Base-by-base conservation (phyloP, 2,329 filamentous ascomycete genomes). In the Aaosphaeria arxii region DNA sequence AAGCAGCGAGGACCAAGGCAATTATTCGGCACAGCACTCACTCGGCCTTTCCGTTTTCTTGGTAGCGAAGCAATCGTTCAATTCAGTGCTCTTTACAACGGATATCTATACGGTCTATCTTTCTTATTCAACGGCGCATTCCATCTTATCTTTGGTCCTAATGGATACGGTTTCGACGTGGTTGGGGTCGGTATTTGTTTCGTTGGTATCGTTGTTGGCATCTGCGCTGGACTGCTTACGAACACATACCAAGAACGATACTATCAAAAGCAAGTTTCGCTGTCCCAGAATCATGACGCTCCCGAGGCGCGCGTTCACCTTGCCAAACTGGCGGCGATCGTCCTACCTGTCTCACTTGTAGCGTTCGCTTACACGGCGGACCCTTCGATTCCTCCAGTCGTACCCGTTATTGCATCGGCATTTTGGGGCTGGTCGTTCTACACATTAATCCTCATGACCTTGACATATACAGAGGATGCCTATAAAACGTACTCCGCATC, bases 381-480 rank as follows among this genome's bases (percentile, higher is more conserved):
- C 6, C 56, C 62, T 3, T 11, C 45, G 1, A 52, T 68, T 6
- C 62, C 63, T 30, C 57, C 61, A 0, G 70, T 80, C 44, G 71
- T 78, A 3, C 76, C 78, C 0, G 74, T 80, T 4, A 56, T 80
- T 11, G 77, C 75, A 2, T 75, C 74, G 0, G 68, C 72, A 0
- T 71, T 78, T 13, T 79, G 78, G 63, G 78, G 77, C 0, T 77
- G 74, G 64, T 74, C 71, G 4, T 78, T 79, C 52, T 77, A 78
- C 45, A 74, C 73, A 1, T 66, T 80, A 0, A 78, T 78, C 42
- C 63, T 79, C 3, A 77, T 76, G 67, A 75, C 75, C 1, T 70
- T 77, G 33, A 74, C 71, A 4, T 78, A 76, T 50, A 76, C 74
- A 2, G 74, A 77, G 45, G 76, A 78, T 50, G 71, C 73, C 5